phyloP scores from a whole-genome alignment of 2,329 filamentous ascomycete genomes.

The Sporothrix dimorphospora region DNA sequence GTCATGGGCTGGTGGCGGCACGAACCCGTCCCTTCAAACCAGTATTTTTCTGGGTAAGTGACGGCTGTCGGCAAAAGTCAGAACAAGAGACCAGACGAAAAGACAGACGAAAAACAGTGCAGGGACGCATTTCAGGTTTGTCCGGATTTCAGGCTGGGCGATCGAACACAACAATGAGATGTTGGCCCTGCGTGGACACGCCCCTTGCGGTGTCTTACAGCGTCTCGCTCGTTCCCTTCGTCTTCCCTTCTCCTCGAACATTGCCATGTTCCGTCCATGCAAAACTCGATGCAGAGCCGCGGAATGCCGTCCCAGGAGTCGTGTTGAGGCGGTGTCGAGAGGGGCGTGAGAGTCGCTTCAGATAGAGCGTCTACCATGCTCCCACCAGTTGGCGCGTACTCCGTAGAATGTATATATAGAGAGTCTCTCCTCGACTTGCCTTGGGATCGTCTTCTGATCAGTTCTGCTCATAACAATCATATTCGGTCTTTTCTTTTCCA shows the following conservation, averaged over 20 bases:
- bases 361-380: not conserved
- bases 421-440: not conserved
- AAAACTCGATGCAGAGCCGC: not conserved
- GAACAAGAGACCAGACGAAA: not conserved
- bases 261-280: not conserved
- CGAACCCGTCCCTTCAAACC: constrained; percentile 11
- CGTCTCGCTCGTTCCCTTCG: not conserved
- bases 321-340: not conserved
- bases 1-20: constrained; percentile 15
- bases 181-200: not conserved
- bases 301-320: not conserved
- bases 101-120: not conserved
- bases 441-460: not conserved
- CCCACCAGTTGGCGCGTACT: not conserved
- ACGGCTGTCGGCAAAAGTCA: not conserved
- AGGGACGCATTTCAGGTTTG: constrained; percentile 14
- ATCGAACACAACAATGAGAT: constrained; percentile 13
- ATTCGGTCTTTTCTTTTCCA: constrained; percentile 7
- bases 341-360: not conserved
- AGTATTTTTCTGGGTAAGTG: constrained; percentile 17
- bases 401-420: not conserved
- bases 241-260: not conserved
- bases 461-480: not conserved
- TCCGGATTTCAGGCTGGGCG: constrained; percentile 15
- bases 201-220: not conserved